These are phyloP conservation scores for Papiliotrema laurentii DNA, from an alignment of 1,284 basidiomycete genomes.

Conservation along the genomic window DNA sequence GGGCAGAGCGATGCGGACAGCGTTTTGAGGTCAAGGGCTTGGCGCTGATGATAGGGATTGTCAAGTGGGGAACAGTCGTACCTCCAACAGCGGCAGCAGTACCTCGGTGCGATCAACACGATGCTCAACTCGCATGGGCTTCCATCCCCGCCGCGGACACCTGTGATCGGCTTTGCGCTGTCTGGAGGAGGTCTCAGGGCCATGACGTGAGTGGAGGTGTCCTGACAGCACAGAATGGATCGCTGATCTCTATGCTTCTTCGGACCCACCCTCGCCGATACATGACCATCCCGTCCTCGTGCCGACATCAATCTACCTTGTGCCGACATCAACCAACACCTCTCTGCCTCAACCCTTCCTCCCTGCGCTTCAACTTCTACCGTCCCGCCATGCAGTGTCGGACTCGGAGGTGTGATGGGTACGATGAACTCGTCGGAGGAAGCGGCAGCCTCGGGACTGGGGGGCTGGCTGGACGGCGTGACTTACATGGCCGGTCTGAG, in stretches of 20 bases:
- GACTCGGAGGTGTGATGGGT: constrained; percentile 19
- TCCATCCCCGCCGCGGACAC: constrained; percentile 37
- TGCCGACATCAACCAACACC: too few relatives aligned
- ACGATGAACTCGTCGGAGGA: constrained; percentile 24
- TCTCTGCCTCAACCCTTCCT: too few relatives aligned
- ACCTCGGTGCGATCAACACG: constrained; percentile 27
- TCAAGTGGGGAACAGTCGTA: constrained; percentile 30
- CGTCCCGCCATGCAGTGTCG: constrained; percentile 12
- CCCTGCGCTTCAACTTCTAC: too few relatives aligned
- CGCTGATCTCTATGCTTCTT: background rate
- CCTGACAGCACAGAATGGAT: background rate
- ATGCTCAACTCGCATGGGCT: constrained; percentile 27
- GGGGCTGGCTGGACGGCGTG: constrained; percentile 43
- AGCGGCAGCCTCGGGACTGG: constrained; percentile 27
- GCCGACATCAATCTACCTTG: too few relatives aligned
- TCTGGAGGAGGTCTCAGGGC: constrained; percentile 52
- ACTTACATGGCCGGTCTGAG: constrained; percentile 45
- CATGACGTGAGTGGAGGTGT: constrained; percentile 42
- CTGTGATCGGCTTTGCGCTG: constrained; percentile 47
- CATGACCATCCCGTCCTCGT: too few relatives aligned
- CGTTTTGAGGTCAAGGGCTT: background rate
- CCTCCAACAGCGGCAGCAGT: constrained; percentile 21
- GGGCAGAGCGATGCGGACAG: background rate
- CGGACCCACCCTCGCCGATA: too few relatives aligned
- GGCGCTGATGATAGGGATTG: constrained; percentile 22